These are phyloP conservation scores for Geoglossum cookeanum DNA, from an alignment of 2,329 filamentous ascomycete genomes.

Conservation along the genomic window DNA sequence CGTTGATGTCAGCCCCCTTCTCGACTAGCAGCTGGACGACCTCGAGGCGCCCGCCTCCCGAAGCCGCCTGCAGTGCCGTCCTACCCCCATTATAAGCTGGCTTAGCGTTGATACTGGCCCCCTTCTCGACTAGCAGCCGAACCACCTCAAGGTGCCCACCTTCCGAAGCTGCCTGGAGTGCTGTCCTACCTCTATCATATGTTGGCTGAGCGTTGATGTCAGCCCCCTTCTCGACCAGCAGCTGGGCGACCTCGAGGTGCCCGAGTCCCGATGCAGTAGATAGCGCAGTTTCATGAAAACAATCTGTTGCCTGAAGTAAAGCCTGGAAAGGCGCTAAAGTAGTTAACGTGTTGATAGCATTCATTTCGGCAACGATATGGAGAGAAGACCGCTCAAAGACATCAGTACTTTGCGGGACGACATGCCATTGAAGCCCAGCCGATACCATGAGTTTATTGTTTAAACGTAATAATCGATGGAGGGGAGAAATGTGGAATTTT, in stretches of 20 bases:
- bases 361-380: background rate
- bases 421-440: background rate
- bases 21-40: too few species aligned
- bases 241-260: background rate
- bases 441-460: background rate
- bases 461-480: background rate
- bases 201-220: background rate
- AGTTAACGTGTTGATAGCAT: background rate
- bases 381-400: background rate
- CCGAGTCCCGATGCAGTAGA: background rate
- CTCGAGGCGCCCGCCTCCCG: too few species aligned
- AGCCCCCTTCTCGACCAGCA: background rate
- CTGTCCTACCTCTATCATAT: background rate
- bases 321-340: background rate
- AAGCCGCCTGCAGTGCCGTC: background rate
- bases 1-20: too few species aligned
- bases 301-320: background rate
- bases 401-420: background rate
- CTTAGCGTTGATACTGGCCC: constrained; percentile 10
- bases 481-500: background rate
- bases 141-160: constrained; percentile 3
- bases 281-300: background rate
- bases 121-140: constrained; percentile 4
- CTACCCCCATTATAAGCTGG: constrained; percentile 5
- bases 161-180: background rate